phyloP scores from a whole-genome alignment of 768 basidiomycete genomes.

The Mycena albidolilacea region DNA sequence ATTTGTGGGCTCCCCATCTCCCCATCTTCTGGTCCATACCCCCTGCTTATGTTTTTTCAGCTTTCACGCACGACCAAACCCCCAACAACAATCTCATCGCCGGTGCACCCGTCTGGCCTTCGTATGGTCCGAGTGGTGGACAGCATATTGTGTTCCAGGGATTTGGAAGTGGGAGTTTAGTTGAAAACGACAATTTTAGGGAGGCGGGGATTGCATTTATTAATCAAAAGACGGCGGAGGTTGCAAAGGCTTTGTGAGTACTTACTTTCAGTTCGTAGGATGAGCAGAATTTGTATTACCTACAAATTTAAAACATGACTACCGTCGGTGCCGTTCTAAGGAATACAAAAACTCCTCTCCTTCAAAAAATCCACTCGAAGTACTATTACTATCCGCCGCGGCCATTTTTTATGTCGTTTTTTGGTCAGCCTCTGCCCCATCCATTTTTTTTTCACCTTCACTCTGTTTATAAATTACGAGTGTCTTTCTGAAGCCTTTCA shows the following conservation, averaged over 20 bases:
- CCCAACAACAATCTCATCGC: slow-evolving; percentile 31
- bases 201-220: slow-evolving; percentile 32
- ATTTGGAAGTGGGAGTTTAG: slow-evolving; percentile 30
- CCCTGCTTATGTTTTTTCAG: slow-evolving; percentile 32
- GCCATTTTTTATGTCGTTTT: slow-evolving; percentile 26
- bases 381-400: slow-evolving; percentile 23
- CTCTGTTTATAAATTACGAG: too few relatives aligned
- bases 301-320: slow-evolving; percentile 28
- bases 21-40: slow-evolving; percentile 30
- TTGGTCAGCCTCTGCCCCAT: slow-evolving; percentile 12
- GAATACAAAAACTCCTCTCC: slow-evolving; percentile 21
- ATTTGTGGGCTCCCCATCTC: slow-evolving; percentile 28
- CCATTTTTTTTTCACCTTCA: slow-evolving; percentile 1
- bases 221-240: slow-evolving; percentile 30
- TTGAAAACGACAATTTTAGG: slow-evolving; percentile 34
- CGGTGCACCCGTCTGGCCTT: slow-evolving; percentile 33
- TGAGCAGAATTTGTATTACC: slow-evolving; percentile 30
- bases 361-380: slow-evolving; percentile 25
- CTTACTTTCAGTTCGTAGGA: slow-evolving; percentile 29
- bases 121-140: slow-evolving; percentile 31
- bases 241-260: slow-evolving; percentile 34
- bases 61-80: slow-evolving; percentile 31
- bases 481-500: slow-evolving; percentile 25
- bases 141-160: slow-evolving; percentile 34
- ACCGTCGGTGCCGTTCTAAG: slow-evolving; percentile 28